Evolutionary conservation across 805 yeast species (phyloP).

Genomic region (Zygoascus ofunaensis): DNA sequence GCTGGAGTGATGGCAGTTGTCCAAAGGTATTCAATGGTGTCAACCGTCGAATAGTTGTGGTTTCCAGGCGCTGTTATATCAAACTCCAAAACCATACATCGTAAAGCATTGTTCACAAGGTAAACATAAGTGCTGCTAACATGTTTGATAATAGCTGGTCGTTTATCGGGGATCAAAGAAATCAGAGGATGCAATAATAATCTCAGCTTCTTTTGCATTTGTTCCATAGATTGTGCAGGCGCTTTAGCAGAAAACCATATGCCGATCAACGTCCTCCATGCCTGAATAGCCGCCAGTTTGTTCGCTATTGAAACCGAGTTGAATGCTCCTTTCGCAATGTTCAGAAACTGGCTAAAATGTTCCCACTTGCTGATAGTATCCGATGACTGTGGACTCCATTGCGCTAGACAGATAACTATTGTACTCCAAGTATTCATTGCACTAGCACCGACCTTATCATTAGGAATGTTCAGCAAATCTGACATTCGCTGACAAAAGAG

Average conservation of each 20-base stretch:
- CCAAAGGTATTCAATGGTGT: not conserved
- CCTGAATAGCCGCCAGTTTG: conserved; percentile 11
- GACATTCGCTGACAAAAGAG: conserved; percentile 4
- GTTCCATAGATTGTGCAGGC: conserved; percentile 1
- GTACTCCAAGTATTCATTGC: conserved; percentile 15
- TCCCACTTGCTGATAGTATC: conserved; percentile 13
- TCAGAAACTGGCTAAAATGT: conserved; percentile 9
- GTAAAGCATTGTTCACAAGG: conserved; percentile 5
- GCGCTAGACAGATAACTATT: conserved; percentile 6
- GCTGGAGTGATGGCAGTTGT: conserved; percentile 1
- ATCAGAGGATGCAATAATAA: conserved; percentile 13
- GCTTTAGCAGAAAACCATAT: conserved; percentile 11
- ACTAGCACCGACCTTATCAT: conserved; percentile 7
- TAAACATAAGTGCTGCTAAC: not conserved
- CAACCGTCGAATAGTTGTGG: not conserved
- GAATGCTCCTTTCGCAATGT: conserved; percentile 11
- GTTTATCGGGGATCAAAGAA: conserved; percentile 7
- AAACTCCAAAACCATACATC: conserved; percentile 3
- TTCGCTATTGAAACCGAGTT: conserved; percentile 11
- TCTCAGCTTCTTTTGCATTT: conserved; percentile 1
- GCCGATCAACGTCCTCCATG: conserved; percentile 15
- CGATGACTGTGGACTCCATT: conserved; percentile 12
- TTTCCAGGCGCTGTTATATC: conserved; percentile 3
- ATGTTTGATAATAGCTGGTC: conserved; percentile 8
- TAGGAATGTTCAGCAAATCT: conserved; percentile 1